Evolutionary conservation across 2,329 filamentous ascomycete species (phyloP).

Genomic region (Hymenoscyphus fructigenus): DNA sequence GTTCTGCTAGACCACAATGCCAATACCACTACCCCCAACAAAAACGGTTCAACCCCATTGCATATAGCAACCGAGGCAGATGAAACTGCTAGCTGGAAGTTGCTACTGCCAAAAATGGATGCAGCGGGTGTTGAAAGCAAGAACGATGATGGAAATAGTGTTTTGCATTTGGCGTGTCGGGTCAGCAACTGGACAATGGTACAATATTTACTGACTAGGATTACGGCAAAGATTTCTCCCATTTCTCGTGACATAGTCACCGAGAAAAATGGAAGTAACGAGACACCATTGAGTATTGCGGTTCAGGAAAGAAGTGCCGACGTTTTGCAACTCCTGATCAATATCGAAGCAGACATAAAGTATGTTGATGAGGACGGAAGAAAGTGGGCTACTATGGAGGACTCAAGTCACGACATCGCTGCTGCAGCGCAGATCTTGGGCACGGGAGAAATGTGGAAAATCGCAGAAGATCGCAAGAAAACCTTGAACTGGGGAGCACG

Average conservation of each 20-base stretch:
- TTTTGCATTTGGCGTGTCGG: not conserved
- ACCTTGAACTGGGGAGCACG: slow-evolving; percentile 3
- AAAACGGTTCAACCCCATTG: not conserved
- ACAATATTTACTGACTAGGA: not conserved
- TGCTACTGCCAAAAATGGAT: not conserved
- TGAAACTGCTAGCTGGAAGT: not conserved
- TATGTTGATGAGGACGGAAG: not conserved
- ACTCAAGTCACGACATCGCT: not conserved
- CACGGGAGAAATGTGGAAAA: not conserved
- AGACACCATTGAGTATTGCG: slow-evolving; percentile 2
- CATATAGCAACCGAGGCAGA: not conserved
- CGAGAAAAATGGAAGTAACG: not conserved
- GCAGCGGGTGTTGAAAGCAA: not conserved
- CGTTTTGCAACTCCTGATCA: not conserved
- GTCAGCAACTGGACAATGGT: not conserved
- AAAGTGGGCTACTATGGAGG: slow-evolving; percentile 2
- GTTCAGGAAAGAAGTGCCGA: not conserved
- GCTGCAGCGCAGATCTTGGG: not conserved
- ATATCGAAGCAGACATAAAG: slow-evolving; percentile 1
- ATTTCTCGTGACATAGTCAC: not conserved
- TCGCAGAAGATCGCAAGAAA: not conserved
- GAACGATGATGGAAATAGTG: not conserved
- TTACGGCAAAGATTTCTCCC: not conserved
- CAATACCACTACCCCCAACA: not conserved
- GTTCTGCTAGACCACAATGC: not conserved